phyloP scores from a whole-genome alignment of 495 filamentous ascomycete genomes.

The Xylaria castorea region DNA sequence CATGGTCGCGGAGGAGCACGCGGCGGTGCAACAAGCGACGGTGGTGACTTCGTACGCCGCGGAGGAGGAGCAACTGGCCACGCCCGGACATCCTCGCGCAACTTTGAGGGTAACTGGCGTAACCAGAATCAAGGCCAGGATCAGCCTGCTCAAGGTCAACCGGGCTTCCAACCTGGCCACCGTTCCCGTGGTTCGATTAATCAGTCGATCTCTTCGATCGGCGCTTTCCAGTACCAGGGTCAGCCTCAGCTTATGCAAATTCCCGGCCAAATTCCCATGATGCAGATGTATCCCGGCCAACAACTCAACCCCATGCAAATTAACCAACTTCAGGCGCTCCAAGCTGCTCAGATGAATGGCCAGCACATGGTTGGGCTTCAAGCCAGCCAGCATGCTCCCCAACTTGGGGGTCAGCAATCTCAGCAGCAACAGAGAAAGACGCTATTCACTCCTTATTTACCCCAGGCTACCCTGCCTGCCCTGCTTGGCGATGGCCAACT shows the following conservation, averaged over 20 bases:
- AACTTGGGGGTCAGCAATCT: slow-evolving; percentile 68
- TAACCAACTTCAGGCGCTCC: slow-evolving; percentile 88
- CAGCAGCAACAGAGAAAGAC: slow-evolving; percentile 94
- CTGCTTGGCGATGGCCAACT: slow-evolving; percentile 91
- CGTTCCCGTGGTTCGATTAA: slow-evolving; percentile 83
- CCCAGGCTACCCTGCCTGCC: slow-evolving; percentile 91
- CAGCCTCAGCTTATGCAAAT: slow-evolving; percentile 91
- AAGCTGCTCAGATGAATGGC: slow-evolving; percentile 82
- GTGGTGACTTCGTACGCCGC: slow-evolving; percentile 72
- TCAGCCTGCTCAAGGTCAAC: slow-evolving; percentile 66
- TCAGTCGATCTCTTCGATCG: slow-evolving; percentile 84
- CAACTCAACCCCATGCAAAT: slow-evolving; percentile 90
- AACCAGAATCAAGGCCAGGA: slow-evolving; percentile 71
- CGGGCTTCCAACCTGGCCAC: slow-evolving; percentile 92
- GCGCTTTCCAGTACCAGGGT: slow-evolving; percentile 87
- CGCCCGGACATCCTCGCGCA: slow-evolving; percentile 80
- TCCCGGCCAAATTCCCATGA: slow-evolving; percentile 77
- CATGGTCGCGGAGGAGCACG: slow-evolving; percentile 58
- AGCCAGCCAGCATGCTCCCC: slow-evolving; percentile 79
- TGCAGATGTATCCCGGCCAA: slow-evolving; percentile 81
- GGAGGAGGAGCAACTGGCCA: slow-evolving; percentile 70
- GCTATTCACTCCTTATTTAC: slow-evolving; percentile 96
- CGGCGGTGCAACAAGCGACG: slow-evolving; percentile 49
- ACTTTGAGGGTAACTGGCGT: slow-evolving; percentile 98
- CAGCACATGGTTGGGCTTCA: slow-evolving; percentile 72